Evolutionary conservation across 345 rosid genomes (phyloP).

Genomic region (Streptanthus diversifolius): DNA sequence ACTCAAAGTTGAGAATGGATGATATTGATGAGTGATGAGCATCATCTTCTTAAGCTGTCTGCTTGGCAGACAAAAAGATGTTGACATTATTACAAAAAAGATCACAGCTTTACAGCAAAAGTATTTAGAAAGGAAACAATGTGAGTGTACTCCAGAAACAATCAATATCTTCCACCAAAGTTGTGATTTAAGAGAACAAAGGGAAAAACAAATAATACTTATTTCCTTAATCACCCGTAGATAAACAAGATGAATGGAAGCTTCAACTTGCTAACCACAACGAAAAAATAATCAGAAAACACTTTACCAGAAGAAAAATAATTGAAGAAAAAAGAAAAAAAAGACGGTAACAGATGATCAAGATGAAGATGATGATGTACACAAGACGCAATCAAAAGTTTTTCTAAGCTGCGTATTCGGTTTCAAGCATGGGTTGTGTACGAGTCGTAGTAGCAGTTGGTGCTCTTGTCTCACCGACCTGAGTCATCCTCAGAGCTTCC

Average conservation of each 20-base stretch:
- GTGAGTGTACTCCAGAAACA: conserved; percentile 35
- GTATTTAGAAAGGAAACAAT: conserved; percentile 40
- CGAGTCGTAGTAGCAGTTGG: conserved; percentile 78
- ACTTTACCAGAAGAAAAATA: conserved; percentile 31
- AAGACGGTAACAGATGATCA: conserved; percentile 20
- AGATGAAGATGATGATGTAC: conserved; percentile 13
- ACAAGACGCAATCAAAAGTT: conserved; percentile 3
- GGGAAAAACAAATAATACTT: conserved; percentile 43
- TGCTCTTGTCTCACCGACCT: conserved; percentile 78
- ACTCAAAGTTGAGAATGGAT: conserved; percentile 1
- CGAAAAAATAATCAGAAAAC: conserved; percentile 30
- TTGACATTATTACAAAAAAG: conserved; percentile 1
- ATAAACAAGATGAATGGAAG: conserved; percentile 31
- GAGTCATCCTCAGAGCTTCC: conserved; percentile 73
- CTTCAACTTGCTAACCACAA: conserved; percentile 34
- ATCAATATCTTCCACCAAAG: conserved; percentile 39
- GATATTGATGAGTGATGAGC: background rate
- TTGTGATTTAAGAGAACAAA: conserved; percentile 35
- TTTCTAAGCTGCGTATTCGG: conserved; percentile 64
- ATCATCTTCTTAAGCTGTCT: conserved; percentile 5
- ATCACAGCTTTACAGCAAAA: conserved; percentile 30
- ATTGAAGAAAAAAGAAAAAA: background rate
- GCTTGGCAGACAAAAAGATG: conserved; percentile 17
- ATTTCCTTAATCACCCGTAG: conserved; percentile 35
- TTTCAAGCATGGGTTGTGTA: conserved; percentile 85